These are phyloP conservation scores for Rhodamnia rubescens DNA, from an alignment of 345 rosid genomes.

Conservation along the genomic window DNA sequence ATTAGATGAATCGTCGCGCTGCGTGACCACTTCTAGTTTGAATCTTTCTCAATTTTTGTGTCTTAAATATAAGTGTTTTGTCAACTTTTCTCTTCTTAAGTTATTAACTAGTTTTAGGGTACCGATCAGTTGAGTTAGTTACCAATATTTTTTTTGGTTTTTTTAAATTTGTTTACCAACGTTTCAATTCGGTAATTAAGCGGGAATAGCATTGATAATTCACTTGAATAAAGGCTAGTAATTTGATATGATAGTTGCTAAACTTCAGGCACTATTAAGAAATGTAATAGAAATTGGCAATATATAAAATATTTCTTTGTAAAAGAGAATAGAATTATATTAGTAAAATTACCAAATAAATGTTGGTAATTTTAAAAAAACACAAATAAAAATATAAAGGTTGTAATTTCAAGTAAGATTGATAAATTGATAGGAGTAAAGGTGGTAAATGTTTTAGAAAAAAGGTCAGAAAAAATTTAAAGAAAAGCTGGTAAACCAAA, in stretches of 20 bases:
- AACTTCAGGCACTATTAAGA: not conserved
- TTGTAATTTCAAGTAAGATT: too few species aligned
- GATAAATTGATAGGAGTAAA: not conserved
- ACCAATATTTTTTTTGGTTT: not conserved
- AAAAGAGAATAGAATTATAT: not conserved
- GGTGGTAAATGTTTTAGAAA: not conserved
- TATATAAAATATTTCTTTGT: not conserved
- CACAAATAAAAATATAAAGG: not conserved
- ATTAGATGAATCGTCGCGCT: not conserved
- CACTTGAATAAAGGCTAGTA: not conserved
- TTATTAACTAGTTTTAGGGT: not conserved
- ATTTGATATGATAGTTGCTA: too few species aligned
- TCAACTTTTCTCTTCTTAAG: not conserved
- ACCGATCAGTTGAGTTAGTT: not conserved
- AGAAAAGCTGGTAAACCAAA: not conserved
- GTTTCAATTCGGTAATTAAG: not conserved
- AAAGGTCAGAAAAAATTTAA: not conserved
- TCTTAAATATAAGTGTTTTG: not conserved
- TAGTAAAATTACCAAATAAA: not conserved
- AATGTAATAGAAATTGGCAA: not conserved
- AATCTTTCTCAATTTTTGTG: not conserved
- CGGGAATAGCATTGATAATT: not conserved
- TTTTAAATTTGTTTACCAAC: not conserved
- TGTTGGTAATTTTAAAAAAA: not conserved
- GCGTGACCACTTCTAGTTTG: not conserved